A percentile compares a stretch with the other conserved stretches of the same genome.
Evolutionary conservation across 2,329 filamentous ascomycete species (phyloP).

Genomic region (Cladosporium sp.): DNA sequence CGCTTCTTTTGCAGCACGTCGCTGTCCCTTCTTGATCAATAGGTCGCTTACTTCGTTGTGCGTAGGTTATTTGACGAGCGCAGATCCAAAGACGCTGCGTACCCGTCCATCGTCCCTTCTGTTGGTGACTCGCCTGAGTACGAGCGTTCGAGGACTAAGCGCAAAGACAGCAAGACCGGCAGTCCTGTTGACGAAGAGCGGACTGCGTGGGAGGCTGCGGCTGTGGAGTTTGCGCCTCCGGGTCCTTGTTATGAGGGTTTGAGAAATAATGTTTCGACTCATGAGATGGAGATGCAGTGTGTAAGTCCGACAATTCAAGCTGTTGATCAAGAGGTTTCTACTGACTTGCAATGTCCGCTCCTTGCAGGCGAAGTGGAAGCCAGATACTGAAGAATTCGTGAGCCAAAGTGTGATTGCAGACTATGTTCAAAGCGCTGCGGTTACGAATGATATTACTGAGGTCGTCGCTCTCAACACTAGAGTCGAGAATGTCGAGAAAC

Average conservation of each 20-base stretch:
- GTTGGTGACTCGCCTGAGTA: slow-evolving; percentile 31
- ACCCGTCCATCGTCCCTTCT: slow-evolving; percentile 39
- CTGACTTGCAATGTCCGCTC: background rate
- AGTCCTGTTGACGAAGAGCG: background rate
- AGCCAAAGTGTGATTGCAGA: slow-evolving; percentile 53
- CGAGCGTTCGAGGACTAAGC: slow-evolving; percentile 1
- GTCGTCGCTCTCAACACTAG: slow-evolving; percentile 55
- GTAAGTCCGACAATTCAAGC: background rate
- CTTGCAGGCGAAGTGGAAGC: slow-evolving; percentile 49
- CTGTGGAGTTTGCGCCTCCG: slow-evolving; percentile 41
- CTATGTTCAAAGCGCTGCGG: slow-evolving; percentile 60
- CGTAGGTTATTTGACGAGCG: slow-evolving; percentile 49
- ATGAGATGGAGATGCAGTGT: slow-evolving; percentile 46
- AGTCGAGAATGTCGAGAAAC: slow-evolving; percentile 53
- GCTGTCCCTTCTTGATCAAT: background rate
- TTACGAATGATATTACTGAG: slow-evolving; percentile 46
- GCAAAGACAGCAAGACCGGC: background rate
- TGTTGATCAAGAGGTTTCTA: background rate
- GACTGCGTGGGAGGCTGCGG: background rate
- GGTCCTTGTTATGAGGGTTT: slow-evolving; percentile 52
- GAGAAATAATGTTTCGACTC: slow-evolving; percentile 52
- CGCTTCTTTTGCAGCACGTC: background rate
- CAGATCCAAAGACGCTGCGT: slow-evolving; percentile 45
- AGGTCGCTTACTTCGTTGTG: background rate
- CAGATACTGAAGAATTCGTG: slow-evolving; percentile 57